Conservation (phyloP, 2,329 filamentous ascomycete genomes). For the Hymenoscyphus scutula region DNA sequence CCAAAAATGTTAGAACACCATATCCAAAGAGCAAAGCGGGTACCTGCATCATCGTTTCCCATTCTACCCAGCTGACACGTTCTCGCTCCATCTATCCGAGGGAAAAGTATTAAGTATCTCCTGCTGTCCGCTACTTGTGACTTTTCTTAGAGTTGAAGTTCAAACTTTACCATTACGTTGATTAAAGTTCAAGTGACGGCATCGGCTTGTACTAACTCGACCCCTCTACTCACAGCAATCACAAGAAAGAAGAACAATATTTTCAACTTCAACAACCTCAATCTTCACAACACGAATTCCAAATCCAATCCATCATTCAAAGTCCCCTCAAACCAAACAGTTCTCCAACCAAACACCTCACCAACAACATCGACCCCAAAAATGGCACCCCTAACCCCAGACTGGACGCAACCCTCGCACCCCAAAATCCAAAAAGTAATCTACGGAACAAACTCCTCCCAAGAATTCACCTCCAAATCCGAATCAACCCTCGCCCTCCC, state of each 20-base stretch:
- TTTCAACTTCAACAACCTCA: too few species aligned
- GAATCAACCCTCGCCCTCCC: constrained; percentile 54
- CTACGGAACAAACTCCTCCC: constrained; percentile 42
- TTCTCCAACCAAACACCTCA: background rate
- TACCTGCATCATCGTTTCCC: background rate
- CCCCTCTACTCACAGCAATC: background rate
- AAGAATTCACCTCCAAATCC: constrained; percentile 57
- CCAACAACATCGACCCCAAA: constrained; percentile 9
- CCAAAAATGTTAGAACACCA: background rate
- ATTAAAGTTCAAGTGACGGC: background rate
- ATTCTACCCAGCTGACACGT: background rate
- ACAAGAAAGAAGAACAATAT: too few species aligned
- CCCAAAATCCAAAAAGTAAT: constrained; percentile 56
- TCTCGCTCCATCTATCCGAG: constrained; percentile 1
- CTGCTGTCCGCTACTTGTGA: background rate
- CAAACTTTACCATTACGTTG: background rate
- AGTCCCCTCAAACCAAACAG: background rate
- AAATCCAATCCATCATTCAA: background rate
- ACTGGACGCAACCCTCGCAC: constrained; percentile 61
- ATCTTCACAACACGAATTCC: too few species aligned
- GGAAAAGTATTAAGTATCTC: background rate
- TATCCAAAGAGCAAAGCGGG: background rate
- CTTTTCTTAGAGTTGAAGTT: background rate
- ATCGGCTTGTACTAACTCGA: background rate
- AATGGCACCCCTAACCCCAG: constrained; percentile 55